Evolutionary conservation across 2,329 filamentous ascomycete genomes (phyloP), one percentile per base, ranked within the genome.

Genomic region (Fusarium cicatricum): DNA sequence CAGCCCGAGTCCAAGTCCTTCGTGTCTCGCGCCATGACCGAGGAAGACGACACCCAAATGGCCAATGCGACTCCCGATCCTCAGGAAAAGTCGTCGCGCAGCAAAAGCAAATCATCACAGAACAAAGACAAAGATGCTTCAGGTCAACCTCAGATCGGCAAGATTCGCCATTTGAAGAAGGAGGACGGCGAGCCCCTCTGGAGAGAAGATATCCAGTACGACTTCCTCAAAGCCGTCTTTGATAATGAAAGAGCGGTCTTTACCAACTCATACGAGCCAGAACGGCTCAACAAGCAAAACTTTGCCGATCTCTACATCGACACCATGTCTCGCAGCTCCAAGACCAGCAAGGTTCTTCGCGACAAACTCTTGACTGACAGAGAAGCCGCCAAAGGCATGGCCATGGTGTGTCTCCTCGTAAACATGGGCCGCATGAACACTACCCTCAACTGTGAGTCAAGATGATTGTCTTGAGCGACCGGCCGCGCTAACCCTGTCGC

Each of bases 361-460:
- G 95, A 99, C 76, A 98, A 99, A 80, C 83, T 99, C 62, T 83
- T 97, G 70, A 95, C 89, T 65, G 95, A 99, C 73, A 88, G 91
- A 70, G 89, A 92, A 62, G 93, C 93, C 17, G 95, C 94, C 31
- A 92, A 97, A 74, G 94, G 92, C 71, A 99, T 99, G 95, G 95
- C 95, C 47, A 99, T 99, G 95, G 94, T 99, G 55, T 99, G 95
- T 76, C 80, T 99, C 63, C 79, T 99, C 68, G 95, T 99, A 73
- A 99, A 99, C 71, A 91, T 99, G 62, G 95, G 95, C 54, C 85
- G 95, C 61, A 99, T 99, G 95, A 99, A 99, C 76, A 99, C 95
- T 2, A 99, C 95, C 0, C 81, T 99, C 41, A 99, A 99, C 72
- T 98, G 93, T 97, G 80, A 72, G 87, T 75, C 53, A 52, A 51